These are phyloP conservation scores for Picea glauca DNA, from an alignment of 75 land plant species.

Conservation along the genomic window DNA sequence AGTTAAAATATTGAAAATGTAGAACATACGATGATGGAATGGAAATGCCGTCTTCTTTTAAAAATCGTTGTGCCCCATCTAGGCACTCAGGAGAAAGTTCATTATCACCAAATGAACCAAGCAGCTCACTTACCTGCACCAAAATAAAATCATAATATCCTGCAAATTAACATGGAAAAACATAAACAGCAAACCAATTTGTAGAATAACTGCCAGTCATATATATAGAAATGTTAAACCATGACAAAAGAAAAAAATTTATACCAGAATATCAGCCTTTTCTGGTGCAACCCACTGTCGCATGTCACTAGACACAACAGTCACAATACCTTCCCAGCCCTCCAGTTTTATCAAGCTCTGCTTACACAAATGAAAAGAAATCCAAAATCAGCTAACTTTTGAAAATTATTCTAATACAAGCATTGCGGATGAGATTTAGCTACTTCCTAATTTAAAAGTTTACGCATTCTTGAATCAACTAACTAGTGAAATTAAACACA, in stretches of 20 bases:
- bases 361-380: not conserved
- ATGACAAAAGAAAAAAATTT: not conserved
- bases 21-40: constrained; percentile 86
- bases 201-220: not conserved
- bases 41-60: constrained; percentile 91
- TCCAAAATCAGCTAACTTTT: not conserved
- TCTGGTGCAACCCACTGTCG: constrained; percentile 95
- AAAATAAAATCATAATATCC: not conserved
- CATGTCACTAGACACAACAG: constrained; percentile 94
- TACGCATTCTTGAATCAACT: not conserved
- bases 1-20: not conserved
- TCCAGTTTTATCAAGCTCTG: constrained; percentile 87
- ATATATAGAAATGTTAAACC: not conserved
- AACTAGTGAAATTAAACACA: not conserved
- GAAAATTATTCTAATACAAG: not conserved
- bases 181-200: not conserved
- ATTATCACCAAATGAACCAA: constrained; percentile 99
- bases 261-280: constrained; percentile 92
- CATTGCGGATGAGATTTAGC: not conserved
- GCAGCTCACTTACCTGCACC: constrained; percentile 85
- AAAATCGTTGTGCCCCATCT: constrained; percentile 95
- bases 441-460: not conserved
- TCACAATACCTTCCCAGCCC: constrained; percentile 86
- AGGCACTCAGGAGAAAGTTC: constrained; percentile 98
- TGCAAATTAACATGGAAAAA: constrained; percentile 11